Evolutionary conservation across 1,284 basidiomycete genomes (phyloP).

Genomic region (Paramarasmius palmivorus): DNA sequence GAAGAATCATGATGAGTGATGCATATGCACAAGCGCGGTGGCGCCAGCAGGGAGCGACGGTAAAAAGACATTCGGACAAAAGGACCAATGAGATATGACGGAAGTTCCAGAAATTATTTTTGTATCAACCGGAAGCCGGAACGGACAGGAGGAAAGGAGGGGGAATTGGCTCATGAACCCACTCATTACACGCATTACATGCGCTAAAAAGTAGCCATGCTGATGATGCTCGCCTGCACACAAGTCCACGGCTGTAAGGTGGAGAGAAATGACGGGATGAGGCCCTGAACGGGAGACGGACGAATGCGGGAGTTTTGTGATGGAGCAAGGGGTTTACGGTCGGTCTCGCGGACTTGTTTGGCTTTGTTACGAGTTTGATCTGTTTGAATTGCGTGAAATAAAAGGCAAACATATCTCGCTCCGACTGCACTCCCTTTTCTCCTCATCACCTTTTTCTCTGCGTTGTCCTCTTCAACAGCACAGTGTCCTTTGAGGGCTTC

Average conservation of each 20-base stretch:
- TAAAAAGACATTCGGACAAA: not conserved
- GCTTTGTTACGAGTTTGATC: constrained; percentile 26
- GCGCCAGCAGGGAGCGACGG: not conserved
- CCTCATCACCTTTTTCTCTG: constrained; percentile 19
- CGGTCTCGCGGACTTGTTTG: constrained; percentile 20
- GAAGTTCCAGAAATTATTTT: not conserved
- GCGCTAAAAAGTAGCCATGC: too few species aligned
- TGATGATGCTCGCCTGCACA: too few species aligned
- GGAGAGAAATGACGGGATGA: too few species aligned
- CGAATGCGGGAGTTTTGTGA: not conserved
- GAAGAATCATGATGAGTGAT: not conserved
- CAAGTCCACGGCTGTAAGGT: too few species aligned
- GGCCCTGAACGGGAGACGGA: too few species aligned
- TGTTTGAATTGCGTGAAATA: constrained; percentile 25
- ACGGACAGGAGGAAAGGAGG: not conserved
- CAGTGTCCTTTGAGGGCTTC: constrained; percentile 14
- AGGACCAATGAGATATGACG: not conserved
- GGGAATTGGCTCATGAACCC: not conserved
- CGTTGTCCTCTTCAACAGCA: constrained; percentile 4
- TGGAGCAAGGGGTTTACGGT: constrained; percentile 15
- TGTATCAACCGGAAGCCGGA: not conserved
- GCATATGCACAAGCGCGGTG: not conserved
- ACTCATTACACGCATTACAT: not conserved
- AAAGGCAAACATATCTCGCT: constrained; percentile 26
- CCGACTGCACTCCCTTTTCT: constrained; percentile 23